Evolutionary conservation across 306 rosid genomes (phyloP).

Genomic region (Rubus idaeus): DNA sequence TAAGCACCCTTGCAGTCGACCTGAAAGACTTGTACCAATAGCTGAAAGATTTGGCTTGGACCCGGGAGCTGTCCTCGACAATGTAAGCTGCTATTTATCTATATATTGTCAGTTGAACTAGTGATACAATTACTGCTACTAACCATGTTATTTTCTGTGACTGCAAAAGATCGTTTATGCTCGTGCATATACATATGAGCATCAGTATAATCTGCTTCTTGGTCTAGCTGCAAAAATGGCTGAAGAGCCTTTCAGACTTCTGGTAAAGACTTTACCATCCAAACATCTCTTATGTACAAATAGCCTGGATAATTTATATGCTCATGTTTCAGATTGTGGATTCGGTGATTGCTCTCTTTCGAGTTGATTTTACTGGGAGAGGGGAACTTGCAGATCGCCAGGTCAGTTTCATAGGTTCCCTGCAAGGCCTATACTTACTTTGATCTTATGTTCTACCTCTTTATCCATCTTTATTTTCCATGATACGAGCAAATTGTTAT

Average conservation of each 20-base stretch:
- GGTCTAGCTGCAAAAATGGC: conserved; percentile 97
- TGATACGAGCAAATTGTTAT: not conserved
- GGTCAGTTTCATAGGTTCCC: too few species aligned
- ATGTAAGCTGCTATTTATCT: conserved; percentile 49
- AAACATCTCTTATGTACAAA: too few species aligned
- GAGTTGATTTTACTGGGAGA: too few species aligned
- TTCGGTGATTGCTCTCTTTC: too few species aligned
- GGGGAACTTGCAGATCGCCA: too few species aligned
- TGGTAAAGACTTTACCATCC: conserved; percentile 51
- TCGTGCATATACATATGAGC: conserved; percentile 94
- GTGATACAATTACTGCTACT: conserved; percentile 16
- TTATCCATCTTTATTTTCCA: not conserved
- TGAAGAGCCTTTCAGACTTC: conserved; percentile 91
- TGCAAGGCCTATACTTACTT: not conserved
- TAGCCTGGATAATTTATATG: too few species aligned
- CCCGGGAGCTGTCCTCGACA: conserved; percentile 89
- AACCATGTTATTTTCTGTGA: conserved; percentile 25
- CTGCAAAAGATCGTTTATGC: conserved; percentile 78
- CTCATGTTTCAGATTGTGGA: too few species aligned
- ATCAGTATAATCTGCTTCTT: conserved; percentile 79
- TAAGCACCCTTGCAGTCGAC: conserved; percentile 55
- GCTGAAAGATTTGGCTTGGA: conserved; percentile 98
- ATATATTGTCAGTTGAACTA: conserved; percentile 7
- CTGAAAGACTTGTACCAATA: conserved; percentile 81
- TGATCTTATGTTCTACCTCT: not conserved